A percentile compares a stretch with the other conserved stretches of the same genome.
phyloP scores from a whole-genome alignment of 805 yeast species.

The Wickerhamiella dianesei region DNA sequence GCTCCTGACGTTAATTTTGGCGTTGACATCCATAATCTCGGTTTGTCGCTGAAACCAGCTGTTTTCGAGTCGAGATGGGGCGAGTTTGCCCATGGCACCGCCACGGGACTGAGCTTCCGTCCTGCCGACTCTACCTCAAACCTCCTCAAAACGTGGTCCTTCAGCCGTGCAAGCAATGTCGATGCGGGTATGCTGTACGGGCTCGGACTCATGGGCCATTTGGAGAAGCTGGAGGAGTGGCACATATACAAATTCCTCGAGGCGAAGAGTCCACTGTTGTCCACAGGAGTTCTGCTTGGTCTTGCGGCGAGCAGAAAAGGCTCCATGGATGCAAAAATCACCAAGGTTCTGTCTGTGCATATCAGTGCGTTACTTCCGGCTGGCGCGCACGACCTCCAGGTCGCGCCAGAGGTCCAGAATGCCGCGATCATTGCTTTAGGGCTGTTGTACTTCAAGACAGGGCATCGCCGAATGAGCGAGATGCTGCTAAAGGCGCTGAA shows the following conservation, averaged over 20 bases:
- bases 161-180: constrained; percentile 38
- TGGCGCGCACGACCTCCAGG: constrained; percentile 83
- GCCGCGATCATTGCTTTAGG: constrained; percentile 91
- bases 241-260: constrained; percentile 87
- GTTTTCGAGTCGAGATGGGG: constrained; percentile 58
- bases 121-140: neutral
- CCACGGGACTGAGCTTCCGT: constrained; percentile 55
- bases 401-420: constrained; percentile 68
- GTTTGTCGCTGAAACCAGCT: constrained; percentile 27
- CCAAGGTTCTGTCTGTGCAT: constrained; percentile 86
- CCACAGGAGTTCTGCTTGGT: constrained; percentile 79
- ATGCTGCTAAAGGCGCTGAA: constrained; percentile 53
- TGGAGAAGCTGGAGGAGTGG: constrained; percentile 81
- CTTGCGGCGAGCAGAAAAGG: constrained; percentile 83
- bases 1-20: constrained; percentile 63
- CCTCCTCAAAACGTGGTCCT: neutral
- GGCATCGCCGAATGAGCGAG: constrained; percentile 77
- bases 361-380: constrained; percentile 80
- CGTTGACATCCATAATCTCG: constrained; percentile 32
- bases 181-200: constrained; percentile 95
- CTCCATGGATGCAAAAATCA: constrained; percentile 69
- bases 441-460: constrained; percentile 59
- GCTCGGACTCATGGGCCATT: constrained; percentile 80
- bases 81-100: constrained; percentile 79
- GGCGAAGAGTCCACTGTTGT: constrained; percentile 71